These are phyloP conservation scores for Aspergillus terreus DNA, from an alignment of 2,329 filamentous ascomycete species.

Conservation along the genomic window DNA sequence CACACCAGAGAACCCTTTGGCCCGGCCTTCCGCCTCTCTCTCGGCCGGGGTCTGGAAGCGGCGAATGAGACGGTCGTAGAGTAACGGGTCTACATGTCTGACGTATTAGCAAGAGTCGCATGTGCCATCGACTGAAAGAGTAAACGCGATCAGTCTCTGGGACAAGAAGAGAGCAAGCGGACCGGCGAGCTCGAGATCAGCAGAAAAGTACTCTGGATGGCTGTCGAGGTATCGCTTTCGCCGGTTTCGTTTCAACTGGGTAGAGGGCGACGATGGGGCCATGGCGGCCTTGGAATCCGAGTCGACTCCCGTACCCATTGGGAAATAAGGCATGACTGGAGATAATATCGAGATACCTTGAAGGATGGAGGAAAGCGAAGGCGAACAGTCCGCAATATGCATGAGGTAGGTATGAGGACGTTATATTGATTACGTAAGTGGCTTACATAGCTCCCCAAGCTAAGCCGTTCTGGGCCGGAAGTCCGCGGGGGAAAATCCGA, in stretches of 20 bases:
- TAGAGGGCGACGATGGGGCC: conserved; percentile 33
- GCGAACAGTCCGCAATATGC: not conserved
- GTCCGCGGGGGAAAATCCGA: conserved; percentile 16
- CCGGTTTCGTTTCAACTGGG: conserved; percentile 65
- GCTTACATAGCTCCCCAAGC: not conserved
- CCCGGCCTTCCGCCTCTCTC: conserved; percentile 67
- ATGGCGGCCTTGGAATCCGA: conserved; percentile 9
- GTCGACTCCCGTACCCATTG: conserved; percentile 28
- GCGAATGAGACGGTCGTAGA: conserved; percentile 77
- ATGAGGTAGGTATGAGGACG: not conserved
- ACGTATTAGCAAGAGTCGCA: conserved; percentile 24
- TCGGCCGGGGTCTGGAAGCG: conserved; percentile 71
- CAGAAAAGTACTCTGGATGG: conserved; percentile 68
- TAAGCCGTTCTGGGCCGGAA: conserved; percentile 18
- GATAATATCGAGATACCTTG: conserved; percentile 1
- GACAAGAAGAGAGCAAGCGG: conserved; percentile 32
- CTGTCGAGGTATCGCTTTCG: conserved; percentile 71
- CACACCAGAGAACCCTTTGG: conserved; percentile 73
- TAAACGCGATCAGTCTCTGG: conserved; percentile 14
- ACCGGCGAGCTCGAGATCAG: conserved; percentile 61
- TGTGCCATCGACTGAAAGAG: conserved; percentile 10
- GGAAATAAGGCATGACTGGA: conserved; percentile 36
- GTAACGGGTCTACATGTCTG: conserved; percentile 60
- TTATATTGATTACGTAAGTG: not conserved
- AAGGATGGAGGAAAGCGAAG: not conserved